phyloP scores from a whole-genome alignment of 176 grass and related monocot species.

The Oryza glumipatula region DNA sequence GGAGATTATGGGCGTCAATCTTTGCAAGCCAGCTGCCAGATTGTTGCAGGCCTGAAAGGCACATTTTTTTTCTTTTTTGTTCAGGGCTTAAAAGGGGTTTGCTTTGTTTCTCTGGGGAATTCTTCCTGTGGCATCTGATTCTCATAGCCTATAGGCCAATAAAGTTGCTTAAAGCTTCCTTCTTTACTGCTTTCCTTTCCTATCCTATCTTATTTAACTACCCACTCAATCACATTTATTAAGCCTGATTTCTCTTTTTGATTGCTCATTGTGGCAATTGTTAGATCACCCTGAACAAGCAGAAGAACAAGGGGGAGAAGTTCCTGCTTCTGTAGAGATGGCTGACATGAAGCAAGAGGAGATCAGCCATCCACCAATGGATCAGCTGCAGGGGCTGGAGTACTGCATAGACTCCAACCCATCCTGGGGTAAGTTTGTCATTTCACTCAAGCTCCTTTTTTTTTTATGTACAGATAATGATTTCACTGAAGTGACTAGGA shows the following conservation, averaged over 20 bases:
- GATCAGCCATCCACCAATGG: conserved; percentile 72
- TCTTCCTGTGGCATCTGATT: conserved; percentile 45
- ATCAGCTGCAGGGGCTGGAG: conserved; percentile 73
- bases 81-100: not conserved
- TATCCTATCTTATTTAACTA: conserved; percentile 4
- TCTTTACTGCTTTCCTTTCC: conserved; percentile 36
- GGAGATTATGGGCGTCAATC: not conserved
- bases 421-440: conserved; percentile 62
- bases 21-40: not conserved
- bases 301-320: conserved; percentile 8
- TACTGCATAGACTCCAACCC: conserved; percentile 93
- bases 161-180: conserved; percentile 36
- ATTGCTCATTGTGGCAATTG: not conserved
- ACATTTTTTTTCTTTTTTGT: not conserved
- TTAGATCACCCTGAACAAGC: conserved; percentile 2
- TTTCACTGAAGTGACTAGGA: not conserved
- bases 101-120: conserved; percentile 20
- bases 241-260: conserved; percentile 12
- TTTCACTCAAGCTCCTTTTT: not conserved
- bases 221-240: conserved; percentile 10
- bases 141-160: conserved; percentile 23
- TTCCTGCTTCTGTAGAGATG: conserved; percentile 40
- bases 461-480: not conserved
- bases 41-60: conserved; percentile 29
- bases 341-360: conserved; percentile 72